Evolutionary conservation across 2,329 filamentous ascomycete genomes (phyloP).

Genomic region (Thermothelomyces thermophilus): DNA sequence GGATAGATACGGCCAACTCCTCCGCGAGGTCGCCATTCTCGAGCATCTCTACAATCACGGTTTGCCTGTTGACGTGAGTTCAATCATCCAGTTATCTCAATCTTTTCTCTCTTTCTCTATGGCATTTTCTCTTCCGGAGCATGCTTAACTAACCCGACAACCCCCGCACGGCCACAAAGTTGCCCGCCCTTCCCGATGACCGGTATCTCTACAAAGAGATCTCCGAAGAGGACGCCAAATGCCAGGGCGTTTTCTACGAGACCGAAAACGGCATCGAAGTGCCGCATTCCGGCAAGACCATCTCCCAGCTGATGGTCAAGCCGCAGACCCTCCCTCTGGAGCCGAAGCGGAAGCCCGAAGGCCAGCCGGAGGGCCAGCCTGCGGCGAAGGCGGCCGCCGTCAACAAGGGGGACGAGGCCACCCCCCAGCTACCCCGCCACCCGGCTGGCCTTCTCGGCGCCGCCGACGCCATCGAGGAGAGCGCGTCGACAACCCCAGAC

Average conservation of each 20-base stretch:
- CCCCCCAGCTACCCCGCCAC: slow-evolving; percentile 34
- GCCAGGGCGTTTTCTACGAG: slow-evolving; percentile 37
- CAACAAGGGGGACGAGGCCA: slow-evolving; percentile 27
- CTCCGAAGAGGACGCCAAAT: slow-evolving; percentile 38
- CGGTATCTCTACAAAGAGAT: slow-evolving; percentile 42
- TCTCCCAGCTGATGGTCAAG: slow-evolving; percentile 30
- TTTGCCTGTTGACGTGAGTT: slow-evolving; percentile 45
- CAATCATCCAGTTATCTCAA: background rate
- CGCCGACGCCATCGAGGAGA: slow-evolving; percentile 28
- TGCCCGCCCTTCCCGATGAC: slow-evolving; percentile 30
- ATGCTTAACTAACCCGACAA: background rate
- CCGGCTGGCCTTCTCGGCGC: slow-evolving; percentile 35
- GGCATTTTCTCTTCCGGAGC: no score
- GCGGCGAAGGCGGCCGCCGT: slow-evolving; percentile 40
- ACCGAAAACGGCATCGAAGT: slow-evolving; percentile 38
- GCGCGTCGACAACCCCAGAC: slow-evolving; percentile 21
- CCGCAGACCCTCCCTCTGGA: slow-evolving; percentile 28
- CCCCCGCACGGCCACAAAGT: no score
- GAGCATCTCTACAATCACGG: slow-evolving; percentile 37
- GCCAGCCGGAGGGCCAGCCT: slow-evolving; percentile 43
- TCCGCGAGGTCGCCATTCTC: slow-evolving; percentile 41
- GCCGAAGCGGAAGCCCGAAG: slow-evolving; percentile 46
- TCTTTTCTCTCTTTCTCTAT: background rate
- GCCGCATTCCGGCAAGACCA: slow-evolving; percentile 37
- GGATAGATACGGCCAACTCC: slow-evolving; percentile 40